Evolutionary conservation across 2,329 filamentous ascomycete species (phyloP).

Genomic region (Trichoderma sp.): DNA sequence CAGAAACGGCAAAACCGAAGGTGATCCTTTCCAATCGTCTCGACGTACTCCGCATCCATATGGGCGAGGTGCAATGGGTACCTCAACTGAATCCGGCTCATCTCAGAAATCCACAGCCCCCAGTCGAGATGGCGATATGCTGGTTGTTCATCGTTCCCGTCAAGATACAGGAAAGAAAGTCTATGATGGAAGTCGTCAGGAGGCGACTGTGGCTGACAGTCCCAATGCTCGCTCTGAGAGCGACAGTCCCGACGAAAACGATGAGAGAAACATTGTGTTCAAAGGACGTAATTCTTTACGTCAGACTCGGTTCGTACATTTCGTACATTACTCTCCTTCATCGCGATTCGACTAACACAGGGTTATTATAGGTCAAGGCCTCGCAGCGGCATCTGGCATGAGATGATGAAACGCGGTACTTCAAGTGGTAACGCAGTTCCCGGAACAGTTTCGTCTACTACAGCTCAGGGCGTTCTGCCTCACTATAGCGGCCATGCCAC

Average conservation of each 20-base stretch:
- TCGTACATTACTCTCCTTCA: conserved; percentile 25
- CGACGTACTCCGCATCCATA: neutral
- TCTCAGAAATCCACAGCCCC: neutral
- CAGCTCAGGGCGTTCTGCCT: conserved; percentile 56
- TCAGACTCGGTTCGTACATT: conserved; percentile 38
- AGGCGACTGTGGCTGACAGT: neutral
- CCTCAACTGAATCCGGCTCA: neutral
- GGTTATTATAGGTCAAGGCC: conserved; percentile 40
- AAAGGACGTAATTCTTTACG: conserved; percentile 39
- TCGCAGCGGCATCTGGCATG: conserved; percentile 51
- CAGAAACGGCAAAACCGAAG: neutral
- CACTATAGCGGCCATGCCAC: conserved; percentile 56
- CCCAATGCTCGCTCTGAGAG: conserved; percentile 16
- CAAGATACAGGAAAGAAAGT: conserved; percentile 9
- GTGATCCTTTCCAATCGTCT: conserved; percentile 1
- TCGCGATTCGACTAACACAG: conserved; percentile 24
- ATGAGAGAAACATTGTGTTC: conserved; percentile 42
- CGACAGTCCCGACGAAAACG: conserved; percentile 36
- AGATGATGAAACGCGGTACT: conserved; percentile 54
- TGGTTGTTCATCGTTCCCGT: neutral
- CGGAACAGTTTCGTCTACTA: conserved; percentile 54
- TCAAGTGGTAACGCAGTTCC: conserved; percentile 50
- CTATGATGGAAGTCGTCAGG: neutral
- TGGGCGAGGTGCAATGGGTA: neutral
- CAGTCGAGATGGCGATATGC: neutral